Percentiles rank a stretch among this genome's conserved stretches.
Conservation (phyloP, 2,329 filamentous ascomycete genomes). For the Coniella lustricola region DNA sequence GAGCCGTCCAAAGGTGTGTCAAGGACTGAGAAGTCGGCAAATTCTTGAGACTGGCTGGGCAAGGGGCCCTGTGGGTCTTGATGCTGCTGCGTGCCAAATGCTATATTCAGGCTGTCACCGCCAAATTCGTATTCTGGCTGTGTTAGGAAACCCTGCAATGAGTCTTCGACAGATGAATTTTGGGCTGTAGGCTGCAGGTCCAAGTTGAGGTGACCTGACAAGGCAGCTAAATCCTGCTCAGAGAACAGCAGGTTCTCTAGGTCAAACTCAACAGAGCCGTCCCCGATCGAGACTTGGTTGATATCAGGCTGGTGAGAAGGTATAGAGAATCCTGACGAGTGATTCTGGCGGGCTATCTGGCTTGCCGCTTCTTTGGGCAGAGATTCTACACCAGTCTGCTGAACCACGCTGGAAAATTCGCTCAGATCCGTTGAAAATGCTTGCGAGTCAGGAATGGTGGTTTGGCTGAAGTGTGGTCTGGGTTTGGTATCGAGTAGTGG, state of each 20-base stretch:
- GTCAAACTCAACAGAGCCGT: background rate
- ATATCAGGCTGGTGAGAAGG: conserved; percentile 13
- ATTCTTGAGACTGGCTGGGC: background rate
- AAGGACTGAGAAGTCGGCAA: background rate
- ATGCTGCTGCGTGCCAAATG: background rate
- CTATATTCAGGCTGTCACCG: background rate
- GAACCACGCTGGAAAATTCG: conserved; percentile 6
- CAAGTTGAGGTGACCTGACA: background rate
- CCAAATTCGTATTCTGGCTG: conserved; percentile 12
- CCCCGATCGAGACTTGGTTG: conserved; percentile 8
- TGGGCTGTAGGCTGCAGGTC: background rate
- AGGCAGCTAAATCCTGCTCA: background rate
- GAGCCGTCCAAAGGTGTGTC: conserved; percentile 7
- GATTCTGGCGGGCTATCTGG: background rate
- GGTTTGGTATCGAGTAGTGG: conserved; percentile 7
- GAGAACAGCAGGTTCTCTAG: background rate
- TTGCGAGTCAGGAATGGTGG: conserved; percentile 39
- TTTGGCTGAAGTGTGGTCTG: conserved; percentile 22
- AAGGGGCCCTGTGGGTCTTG: background rate
- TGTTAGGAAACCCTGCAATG: conserved; percentile 10
- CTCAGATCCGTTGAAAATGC: conserved; percentile 20
- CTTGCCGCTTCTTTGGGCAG: conserved; percentile 11
- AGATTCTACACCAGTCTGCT: conserved; percentile 21
- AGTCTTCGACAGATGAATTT: background rate
- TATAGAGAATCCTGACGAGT: conserved; percentile 8